Evolutionary conservation across 495 filamentous ascomycete genomes (phyloP).

Genomic region (Penicillium manginii): DNA sequence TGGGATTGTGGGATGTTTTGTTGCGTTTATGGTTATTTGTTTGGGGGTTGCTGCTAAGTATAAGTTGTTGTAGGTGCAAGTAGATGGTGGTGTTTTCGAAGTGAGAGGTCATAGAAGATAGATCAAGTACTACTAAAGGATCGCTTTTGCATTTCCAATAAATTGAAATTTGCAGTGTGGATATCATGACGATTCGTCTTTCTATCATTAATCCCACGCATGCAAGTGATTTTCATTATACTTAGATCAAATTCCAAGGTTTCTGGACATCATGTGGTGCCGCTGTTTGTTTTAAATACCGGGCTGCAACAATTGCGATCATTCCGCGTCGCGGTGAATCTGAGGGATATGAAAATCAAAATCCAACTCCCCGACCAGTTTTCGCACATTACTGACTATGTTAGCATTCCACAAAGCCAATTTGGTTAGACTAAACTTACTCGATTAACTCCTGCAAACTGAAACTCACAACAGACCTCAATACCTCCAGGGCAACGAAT

Average conservation of each 20-base stretch:
- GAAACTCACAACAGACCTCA: conserved; percentile 64
- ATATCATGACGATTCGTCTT: too few relatives aligned
- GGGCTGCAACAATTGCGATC: conserved; percentile 16
- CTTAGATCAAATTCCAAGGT: too few relatives aligned
- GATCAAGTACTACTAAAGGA: too few relatives aligned
- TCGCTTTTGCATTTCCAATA: too few relatives aligned
- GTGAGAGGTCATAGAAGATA: too few relatives aligned
- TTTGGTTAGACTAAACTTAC: conserved; percentile 23
- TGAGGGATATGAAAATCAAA: conserved; percentile 59
- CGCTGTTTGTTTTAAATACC: background rate
- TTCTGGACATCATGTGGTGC: background rate
- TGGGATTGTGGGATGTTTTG: conserved; percentile 69
- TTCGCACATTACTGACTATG: conserved; percentile 53
- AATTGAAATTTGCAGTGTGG: too few relatives aligned
- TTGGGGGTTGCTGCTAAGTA: conserved; percentile 40
- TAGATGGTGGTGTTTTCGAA: background rate
- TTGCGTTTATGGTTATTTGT: conserved; percentile 56
- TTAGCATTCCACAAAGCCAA: background rate
- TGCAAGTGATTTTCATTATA: too few relatives aligned
- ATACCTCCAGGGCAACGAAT: conserved; percentile 74
- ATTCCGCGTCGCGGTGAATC: conserved; percentile 20
- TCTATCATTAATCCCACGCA: too few relatives aligned
- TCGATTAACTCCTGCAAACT: conserved; percentile 62
- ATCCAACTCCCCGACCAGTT: conserved; percentile 73
- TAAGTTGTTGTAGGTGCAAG: conserved; percentile 30